Conservation (phyloP, 371 early-diverging fungal genomes). For the Actinomortierella wolfii region DNA sequence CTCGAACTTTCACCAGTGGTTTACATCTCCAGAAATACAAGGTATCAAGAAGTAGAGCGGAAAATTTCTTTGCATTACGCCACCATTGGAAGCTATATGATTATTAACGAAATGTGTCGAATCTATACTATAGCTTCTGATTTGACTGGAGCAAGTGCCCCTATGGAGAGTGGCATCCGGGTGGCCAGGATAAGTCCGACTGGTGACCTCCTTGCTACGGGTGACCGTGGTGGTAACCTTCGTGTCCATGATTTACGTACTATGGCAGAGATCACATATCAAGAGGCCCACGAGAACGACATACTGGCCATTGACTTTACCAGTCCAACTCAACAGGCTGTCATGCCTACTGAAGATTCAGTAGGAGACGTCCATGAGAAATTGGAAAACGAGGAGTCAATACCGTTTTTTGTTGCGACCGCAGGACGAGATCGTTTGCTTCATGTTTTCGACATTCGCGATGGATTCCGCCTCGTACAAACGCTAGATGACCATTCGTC, state of each 20-base stretch:
- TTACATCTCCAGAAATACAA: slow-evolving; percentile 24
- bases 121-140: no score
- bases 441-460: slow-evolving; percentile 75
- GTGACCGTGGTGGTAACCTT: slow-evolving; percentile 80
- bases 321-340: slow-evolving; percentile 20
- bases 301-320: slow-evolving; percentile 80
- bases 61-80: no score
- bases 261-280: slow-evolving; percentile 65
- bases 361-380: neutral
- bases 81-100: no score
- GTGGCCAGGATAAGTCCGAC: slow-evolving; percentile 72
- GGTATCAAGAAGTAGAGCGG: no score
- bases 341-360: neutral
- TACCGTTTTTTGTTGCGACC: slow-evolving; percentile 69
- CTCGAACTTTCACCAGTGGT: slow-evolving; percentile 4
- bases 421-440: slow-evolving; percentile 83
- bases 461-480: slow-evolving; percentile 67
- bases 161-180: slow-evolving; percentile 68
- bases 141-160: neutral
- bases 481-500: slow-evolving; percentile 89
- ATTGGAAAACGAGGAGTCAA: neutral
- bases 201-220: slow-evolving; percentile 72
- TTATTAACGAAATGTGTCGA: no score
- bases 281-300: slow-evolving; percentile 88
- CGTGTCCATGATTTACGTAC: slow-evolving; percentile 64